Evolutionary conservation across 768 basidiomycete species (phyloP), one percentile per base, ranked within the genome.

Genomic region (Mycena rosella): DNA sequence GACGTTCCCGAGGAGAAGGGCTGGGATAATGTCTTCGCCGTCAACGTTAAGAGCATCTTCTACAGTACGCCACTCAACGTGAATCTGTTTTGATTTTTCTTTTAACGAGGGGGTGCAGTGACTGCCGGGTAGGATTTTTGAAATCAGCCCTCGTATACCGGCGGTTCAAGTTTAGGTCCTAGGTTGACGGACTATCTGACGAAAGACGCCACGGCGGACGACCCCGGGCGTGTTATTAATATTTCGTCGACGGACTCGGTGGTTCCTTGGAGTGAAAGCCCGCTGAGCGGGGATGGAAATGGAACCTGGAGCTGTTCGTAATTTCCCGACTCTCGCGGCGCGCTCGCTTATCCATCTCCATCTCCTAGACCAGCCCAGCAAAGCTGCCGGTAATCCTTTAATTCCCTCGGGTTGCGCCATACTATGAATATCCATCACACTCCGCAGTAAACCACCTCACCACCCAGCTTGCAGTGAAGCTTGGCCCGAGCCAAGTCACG

Each of bases 1-100:
- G 84, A 90, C 70, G 87, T 92, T 68, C 93, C 93, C 0, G 94
- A 95, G 78, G 88, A 88, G 71, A 89, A 89, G 70, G 94, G 95
- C 1, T 96, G 95, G 95, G 94, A 96, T 70, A 89, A 91, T 38
- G 83, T 96, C 42, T 86, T 95, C 76, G 87, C 88, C 24, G 87
- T 95, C 40, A 96, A 96, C 74, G 93, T 66, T 45, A 55, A 59
- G 29, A 67, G 55, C 15, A 36, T 44, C 48, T 55, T 64, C n/a
- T 70, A 64, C 60, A 42, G 30, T 69, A 40, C 60, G 62, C 54
- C 64, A 17, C 26, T 26, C 14, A 18, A 9, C 9, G 11, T 26
- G 24, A 32, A 47, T 29, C 32, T 56, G 63, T 22, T 15, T 44
- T 27, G 54, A 11, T 48, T 9, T 11, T 24, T 2, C 34, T 57